Evolutionary conservation across 805 yeast genomes (phyloP).

Genomic region (Ogataea trehalophila): DNA sequence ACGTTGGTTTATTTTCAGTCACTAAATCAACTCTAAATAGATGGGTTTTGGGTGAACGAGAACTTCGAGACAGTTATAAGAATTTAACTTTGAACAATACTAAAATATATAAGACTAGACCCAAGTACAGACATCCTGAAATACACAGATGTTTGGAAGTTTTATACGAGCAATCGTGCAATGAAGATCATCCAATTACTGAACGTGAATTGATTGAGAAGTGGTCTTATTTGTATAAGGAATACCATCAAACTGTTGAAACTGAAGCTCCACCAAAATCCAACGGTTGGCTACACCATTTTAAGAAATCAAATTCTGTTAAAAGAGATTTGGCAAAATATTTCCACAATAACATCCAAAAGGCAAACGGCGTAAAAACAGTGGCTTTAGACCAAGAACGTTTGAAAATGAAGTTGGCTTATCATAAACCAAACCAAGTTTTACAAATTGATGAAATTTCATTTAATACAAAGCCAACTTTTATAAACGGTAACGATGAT

Average conservation of each 20-base stretch:
- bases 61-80: conserved; percentile 27
- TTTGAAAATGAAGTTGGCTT: conserved; percentile 12
- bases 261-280: conserved; percentile 22
- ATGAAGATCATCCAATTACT: conserved; percentile 24
- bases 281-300: conserved; percentile 39
- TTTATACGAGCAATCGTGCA: conserved; percentile 33
- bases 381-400: conserved; percentile 23
- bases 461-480: conserved; percentile 19
- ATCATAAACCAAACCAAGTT: conserved; percentile 22
- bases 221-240: conserved; percentile 24
- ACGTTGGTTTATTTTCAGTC: conserved; percentile 28
- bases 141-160: conserved; percentile 33
- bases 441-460: conserved; percentile 35
- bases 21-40: conserved; percentile 36
- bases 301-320: conserved; percentile 28
- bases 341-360: conserved; percentile 19
- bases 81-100: conserved; percentile 24
- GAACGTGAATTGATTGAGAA: conserved; percentile 30
- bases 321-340: conserved; percentile 25
- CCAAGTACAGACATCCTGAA: conserved; percentile 29
- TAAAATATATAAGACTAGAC: conserved; percentile 28
- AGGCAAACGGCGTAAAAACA: conserved; percentile 9
- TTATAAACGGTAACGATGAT: conserved; percentile 11
- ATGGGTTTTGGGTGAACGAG: conserved; percentile 33
- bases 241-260: conserved; percentile 14